Percentiles rank a stretch among this genome's conserved stretches.
These are phyloP conservation scores for Micromonas pusilla DNA, from an alignment of 139 green algal species.

Conservation along the genomic window DNA sequence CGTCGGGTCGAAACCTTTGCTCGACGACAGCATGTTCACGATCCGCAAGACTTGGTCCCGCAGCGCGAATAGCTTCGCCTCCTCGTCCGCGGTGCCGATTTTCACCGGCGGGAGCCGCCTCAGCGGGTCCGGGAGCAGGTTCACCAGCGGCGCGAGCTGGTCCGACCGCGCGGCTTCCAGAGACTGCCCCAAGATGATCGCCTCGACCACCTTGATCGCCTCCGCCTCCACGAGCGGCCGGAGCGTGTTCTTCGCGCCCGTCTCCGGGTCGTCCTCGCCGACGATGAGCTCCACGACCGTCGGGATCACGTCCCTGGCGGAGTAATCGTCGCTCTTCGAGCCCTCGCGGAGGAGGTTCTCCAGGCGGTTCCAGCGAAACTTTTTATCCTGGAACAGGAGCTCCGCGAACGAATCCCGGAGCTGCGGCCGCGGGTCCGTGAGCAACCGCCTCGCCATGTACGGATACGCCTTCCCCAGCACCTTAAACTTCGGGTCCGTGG, in stretches of 20 bases:
- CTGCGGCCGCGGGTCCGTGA: constrained; percentile 83
- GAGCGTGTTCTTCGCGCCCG: constrained; percentile 12
- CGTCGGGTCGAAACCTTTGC: constrained; percentile 16
- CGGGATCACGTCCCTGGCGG: constrained; percentile 10
- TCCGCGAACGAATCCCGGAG: constrained; percentile 41
- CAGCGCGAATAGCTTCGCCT: constrained; percentile 7
- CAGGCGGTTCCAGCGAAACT: constrained; percentile 68
- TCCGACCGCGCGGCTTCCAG: not conserved
- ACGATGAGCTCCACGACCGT: constrained; percentile 10
- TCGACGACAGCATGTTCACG: not conserved
- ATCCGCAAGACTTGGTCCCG: constrained; percentile 15
- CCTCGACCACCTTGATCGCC: constrained; percentile 16
- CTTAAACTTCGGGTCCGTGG: constrained; percentile 44
- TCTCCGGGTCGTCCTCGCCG: constrained; percentile 2
- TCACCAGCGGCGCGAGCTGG: not conserved
- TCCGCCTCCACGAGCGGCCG: constrained; percentile 21
- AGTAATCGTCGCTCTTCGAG: constrained; percentile 49
- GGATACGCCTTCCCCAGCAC: constrained; percentile 88
- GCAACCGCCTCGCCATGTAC: constrained; percentile 88
- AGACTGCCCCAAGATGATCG: not conserved
- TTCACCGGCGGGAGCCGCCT: not conserved
- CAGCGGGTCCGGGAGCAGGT: not conserved
- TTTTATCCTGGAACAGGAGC: constrained; percentile 36
- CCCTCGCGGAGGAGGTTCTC: constrained; percentile 79
- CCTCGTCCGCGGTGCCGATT: not conserved